phyloP scores from a whole-genome alignment of 192 early-diverging fungal species.

The Backusella australiensis region DNA sequence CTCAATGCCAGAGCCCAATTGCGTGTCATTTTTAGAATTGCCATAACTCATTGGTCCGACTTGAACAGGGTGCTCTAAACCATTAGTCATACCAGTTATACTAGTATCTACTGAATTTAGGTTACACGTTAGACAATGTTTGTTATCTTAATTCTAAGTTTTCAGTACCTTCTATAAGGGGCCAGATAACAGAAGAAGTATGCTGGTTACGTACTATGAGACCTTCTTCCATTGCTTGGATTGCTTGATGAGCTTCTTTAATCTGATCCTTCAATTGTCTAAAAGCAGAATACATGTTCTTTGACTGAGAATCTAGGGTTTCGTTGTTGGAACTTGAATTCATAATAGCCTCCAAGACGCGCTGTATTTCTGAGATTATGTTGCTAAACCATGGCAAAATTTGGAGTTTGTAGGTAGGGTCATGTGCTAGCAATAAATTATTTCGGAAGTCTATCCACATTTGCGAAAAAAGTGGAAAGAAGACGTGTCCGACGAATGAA shows the following conservation, averaged over 20 bases:
- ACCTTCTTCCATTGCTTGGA: neutral
- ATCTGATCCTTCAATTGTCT: neutral
- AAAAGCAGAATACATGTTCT: slow-evolving; percentile 3
- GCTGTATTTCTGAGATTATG: neutral
- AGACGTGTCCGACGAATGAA: slow-evolving; percentile 9
- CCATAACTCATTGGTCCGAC: neutral
- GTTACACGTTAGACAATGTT: neutral
- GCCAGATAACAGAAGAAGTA: neutral
- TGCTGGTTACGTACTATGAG: neutral
- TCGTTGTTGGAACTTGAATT: neutral
- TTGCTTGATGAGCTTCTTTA: neutral
- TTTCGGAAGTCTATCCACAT: slow-evolving; percentile 21
- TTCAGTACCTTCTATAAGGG: neutral
- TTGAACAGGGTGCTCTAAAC: neutral
- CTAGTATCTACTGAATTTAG: neutral
- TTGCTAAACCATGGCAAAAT: neutral
- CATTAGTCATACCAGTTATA: neutral
- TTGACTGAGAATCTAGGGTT: neutral
- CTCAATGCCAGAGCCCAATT: neutral
- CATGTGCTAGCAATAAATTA: neutral
- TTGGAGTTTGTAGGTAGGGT: neutral
- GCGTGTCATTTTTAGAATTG: neutral
- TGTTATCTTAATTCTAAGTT: neutral
- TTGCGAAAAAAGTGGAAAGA: slow-evolving; percentile 5
- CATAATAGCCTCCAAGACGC: neutral